A percentile compares a stretch with the other conserved stretches of the same genome.
Conservation (phyloP, 2,329 filamentous ascomycete species). For the Chalaropsis thielavioides region DNA sequence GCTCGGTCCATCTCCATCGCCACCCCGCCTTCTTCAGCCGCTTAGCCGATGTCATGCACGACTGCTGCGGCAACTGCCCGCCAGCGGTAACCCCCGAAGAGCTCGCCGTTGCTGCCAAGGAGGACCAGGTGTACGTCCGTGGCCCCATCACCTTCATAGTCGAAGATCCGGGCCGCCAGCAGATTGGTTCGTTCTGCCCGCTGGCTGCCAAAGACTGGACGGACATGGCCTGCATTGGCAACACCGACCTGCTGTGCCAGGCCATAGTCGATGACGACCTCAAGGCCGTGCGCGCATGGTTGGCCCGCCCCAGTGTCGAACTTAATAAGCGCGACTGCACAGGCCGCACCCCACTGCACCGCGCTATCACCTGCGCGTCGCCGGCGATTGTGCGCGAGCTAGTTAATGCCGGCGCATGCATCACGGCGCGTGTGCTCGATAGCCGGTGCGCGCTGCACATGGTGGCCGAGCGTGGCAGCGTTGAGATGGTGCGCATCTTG, state of each 20-base stretch:
- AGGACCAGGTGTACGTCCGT: slow-evolving; percentile 61
- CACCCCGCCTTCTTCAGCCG: slow-evolving; percentile 77
- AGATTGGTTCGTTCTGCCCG: slow-evolving; percentile 59
- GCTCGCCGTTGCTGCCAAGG: slow-evolving; percentile 53
- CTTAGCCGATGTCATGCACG: slow-evolving; percentile 56
- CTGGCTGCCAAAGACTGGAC: slow-evolving; percentile 76
- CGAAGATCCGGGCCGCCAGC: slow-evolving; percentile 67
- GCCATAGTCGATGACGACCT: slow-evolving; percentile 64
- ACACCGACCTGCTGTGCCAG: slow-evolving; percentile 62
- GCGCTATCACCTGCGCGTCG: slow-evolving; percentile 56
- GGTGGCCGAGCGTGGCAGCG: slow-evolving; percentile 54
- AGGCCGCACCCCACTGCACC: slow-evolving; percentile 63
- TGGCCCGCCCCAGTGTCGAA: slow-evolving; percentile 51
- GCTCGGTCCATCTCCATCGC: slow-evolving; percentile 64
- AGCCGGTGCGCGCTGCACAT: slow-evolving; percentile 73
- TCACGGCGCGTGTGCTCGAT: slow-evolving; percentile 62
- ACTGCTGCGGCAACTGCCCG: slow-evolving; percentile 73
- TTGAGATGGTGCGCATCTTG: slow-evolving; percentile 55
- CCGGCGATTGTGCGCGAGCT: slow-evolving; percentile 56
- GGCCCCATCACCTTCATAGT: slow-evolving; percentile 60
- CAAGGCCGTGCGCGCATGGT: slow-evolving; percentile 57
- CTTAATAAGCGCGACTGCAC: slow-evolving; percentile 63
- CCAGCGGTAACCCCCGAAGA: slow-evolving; percentile 55
- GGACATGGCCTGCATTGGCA: slow-evolving; percentile 78
- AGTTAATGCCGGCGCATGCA: slow-evolving; percentile 55